Evolutionary conservation across 306 rosid species (phyloP).

Genomic region (Vachellia pachyceras): DNA sequence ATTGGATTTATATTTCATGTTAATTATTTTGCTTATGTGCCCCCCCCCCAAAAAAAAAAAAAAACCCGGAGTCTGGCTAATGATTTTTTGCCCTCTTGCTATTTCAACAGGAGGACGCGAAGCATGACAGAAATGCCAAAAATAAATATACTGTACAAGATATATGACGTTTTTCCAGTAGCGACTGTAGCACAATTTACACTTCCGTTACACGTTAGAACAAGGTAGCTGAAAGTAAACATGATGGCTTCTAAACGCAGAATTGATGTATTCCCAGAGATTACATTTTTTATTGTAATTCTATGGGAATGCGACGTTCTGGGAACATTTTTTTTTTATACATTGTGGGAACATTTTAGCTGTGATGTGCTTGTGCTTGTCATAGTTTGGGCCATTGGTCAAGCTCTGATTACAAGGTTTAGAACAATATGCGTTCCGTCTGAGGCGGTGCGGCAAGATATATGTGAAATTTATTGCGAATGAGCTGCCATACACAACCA

Average conservation of each 20-base stretch:
- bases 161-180: conserved; percentile 35
- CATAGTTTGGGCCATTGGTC: too few relatives aligned
- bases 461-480: too few relatives aligned
- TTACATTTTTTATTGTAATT: background rate
- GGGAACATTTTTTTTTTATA: too few relatives aligned
- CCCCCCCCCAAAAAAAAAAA: too few relatives aligned
- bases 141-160: conserved; percentile 59
- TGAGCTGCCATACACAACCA: too few relatives aligned
- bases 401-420: too few relatives aligned
- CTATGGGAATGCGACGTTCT: too few relatives aligned
- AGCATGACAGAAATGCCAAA: conserved; percentile 55
- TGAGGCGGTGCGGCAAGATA: too few relatives aligned
- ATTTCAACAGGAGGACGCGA: conserved; percentile 79
- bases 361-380: too few relatives aligned
- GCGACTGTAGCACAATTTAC: background rate
- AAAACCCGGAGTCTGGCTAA: background rate
- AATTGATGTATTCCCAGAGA: background rate
- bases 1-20: conserved; percentile 91
- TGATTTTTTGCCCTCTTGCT: background rate
- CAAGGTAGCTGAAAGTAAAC: background rate
- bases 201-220: conserved; percentile 6
- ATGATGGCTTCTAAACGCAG: too few relatives aligned
- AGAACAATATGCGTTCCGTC: too few relatives aligned
- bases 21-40: background rate
- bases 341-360: too few relatives aligned